These are phyloP conservation scores for Letharia columbiana DNA, from an alignment of 495 filamentous ascomycete genomes.

Conservation along the genomic window DNA sequence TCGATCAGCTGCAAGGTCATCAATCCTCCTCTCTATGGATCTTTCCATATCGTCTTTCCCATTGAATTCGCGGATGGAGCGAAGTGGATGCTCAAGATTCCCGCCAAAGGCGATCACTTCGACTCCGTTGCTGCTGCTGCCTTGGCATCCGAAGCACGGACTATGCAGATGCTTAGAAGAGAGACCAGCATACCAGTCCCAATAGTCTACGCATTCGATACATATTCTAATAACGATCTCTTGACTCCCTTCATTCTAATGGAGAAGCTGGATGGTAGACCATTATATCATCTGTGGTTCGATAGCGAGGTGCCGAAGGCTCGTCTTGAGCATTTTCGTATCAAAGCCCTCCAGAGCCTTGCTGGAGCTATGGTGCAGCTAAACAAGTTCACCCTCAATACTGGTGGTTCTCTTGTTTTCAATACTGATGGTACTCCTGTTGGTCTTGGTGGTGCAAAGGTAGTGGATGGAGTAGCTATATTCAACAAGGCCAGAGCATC, in stretches of 20 bases:
- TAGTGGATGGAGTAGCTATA: neutral
- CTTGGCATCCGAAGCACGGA: conserved; percentile 21
- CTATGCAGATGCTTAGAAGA: conserved; percentile 23
- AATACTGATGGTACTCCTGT: conserved; percentile 2
- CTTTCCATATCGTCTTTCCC: conserved; percentile 2
- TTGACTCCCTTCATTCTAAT: conserved; percentile 11
- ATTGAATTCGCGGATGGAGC: conserved; percentile 13
- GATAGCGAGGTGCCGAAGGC: conserved; percentile 13
- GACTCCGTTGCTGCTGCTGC: conserved; percentile 17
- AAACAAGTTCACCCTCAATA: conserved; percentile 6
- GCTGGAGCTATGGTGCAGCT: conserved; percentile 12
- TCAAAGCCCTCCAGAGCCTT: conserved; percentile 9
- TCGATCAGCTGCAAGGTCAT: neutral
- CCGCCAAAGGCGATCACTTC: conserved; percentile 12
- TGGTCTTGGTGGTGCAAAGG: neutral
- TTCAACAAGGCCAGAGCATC: conserved; percentile 1
- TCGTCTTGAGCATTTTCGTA: conserved; percentile 6
- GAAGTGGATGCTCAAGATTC: conserved; percentile 20
- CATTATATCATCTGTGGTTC: conserved; percentile 28
- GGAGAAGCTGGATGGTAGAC: conserved; percentile 23
- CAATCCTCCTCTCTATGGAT: neutral
- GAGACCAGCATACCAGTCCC: conserved; percentile 29
- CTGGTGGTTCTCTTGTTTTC: conserved; percentile 6
- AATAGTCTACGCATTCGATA: conserved; percentile 24
- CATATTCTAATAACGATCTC: conserved; percentile 14